These are phyloP conservation scores for Pinus taeda DNA, from an alignment of 75 land plant genomes.

Conservation along the genomic window DNA sequence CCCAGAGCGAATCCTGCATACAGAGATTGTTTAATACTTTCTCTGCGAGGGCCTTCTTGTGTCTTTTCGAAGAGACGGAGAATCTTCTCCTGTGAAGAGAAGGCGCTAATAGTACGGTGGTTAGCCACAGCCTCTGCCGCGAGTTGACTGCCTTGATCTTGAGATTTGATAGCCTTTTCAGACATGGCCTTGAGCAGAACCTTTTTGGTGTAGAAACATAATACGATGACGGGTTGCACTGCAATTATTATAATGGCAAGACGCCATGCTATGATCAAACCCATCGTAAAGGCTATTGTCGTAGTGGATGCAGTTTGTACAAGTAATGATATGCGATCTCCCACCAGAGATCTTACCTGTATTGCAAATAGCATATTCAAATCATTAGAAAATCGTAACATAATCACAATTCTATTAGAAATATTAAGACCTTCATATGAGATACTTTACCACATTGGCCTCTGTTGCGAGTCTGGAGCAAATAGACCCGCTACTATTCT, in stretches of 20 bases:
- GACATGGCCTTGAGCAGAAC: constrained; percentile 65
- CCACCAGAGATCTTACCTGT: constrained; percentile 72
- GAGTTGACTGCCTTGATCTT: constrained; percentile 61
- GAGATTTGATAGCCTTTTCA: constrained; percentile 45
- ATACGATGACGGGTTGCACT: constrained; percentile 64
- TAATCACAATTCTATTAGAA: not conserved
- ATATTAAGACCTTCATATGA: not conserved
- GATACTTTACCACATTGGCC: constrained; percentile 54
- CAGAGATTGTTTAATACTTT: constrained; percentile 47
- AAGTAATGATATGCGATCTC: constrained; percentile 65
- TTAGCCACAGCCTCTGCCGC: constrained; percentile 80
- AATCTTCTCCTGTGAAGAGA: constrained; percentile 64
- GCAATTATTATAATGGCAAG: constrained; percentile 82
- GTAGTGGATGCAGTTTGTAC: constrained; percentile 67
- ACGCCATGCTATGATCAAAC: constrained; percentile 74
- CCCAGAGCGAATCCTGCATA: constrained; percentile 65
- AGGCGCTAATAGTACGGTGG: constrained; percentile 75
- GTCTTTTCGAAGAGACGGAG: constrained; percentile 41
- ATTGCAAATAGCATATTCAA: not conserved
- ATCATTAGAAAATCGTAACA: not conserved
- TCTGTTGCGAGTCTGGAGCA: constrained; percentile 60
- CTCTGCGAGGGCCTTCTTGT: constrained; percentile 42
- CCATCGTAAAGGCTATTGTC: constrained; percentile 50
- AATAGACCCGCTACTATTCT: constrained; percentile 67
- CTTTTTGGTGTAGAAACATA: constrained; percentile 49